Percentiles rank a stretch among this genome's conserved stretches.
Conservation (phyloP, 2,329 filamentous ascomycete genomes). For the Tympanopsis confertula region DNA sequence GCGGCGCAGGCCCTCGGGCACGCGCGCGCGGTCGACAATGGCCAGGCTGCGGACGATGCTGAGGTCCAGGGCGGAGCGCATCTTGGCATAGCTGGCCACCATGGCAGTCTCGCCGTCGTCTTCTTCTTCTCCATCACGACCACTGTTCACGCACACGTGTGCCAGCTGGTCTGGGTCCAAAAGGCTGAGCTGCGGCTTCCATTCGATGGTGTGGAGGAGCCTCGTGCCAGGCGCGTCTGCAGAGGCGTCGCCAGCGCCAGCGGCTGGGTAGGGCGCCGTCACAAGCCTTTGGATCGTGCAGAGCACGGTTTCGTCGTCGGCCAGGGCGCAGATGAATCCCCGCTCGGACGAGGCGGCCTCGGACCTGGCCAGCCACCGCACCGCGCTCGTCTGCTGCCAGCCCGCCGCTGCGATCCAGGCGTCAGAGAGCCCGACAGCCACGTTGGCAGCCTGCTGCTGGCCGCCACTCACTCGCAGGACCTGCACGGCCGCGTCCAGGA, state of each 20-base stretch:
- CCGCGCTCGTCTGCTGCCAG: conserved; percentile 15
- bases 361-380: conserved; percentile 12
- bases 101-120: conserved; percentile 3
- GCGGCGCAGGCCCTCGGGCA: conserved; percentile 3
- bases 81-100: conserved; percentile 6
- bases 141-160: conserved; percentile 9
- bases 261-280: conserved; percentile 13
- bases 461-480: conserved; percentile 11
- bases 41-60: not conserved
- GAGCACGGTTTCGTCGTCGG: conserved; percentile 14
- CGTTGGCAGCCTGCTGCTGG: conserved; percentile 12
- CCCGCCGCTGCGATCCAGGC: conserved; percentile 19
- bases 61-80: conserved; percentile 8
- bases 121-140: not conserved
- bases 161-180: conserved; percentile 14
- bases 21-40: not conserved
- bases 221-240: conserved; percentile 9
- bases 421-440: conserved; percentile 15
- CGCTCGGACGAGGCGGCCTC: conserved; percentile 8
- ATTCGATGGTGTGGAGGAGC: conserved; percentile 19
- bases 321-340: conserved; percentile 15
- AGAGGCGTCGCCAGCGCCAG: conserved; percentile 4
- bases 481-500: conserved; percentile 22
- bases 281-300: conserved; percentile 12
- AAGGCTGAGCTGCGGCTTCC: conserved; percentile 24